Evolutionary conservation across 2,329 filamentous ascomycete species (phyloP), one percentile per base, ranked within the genome.

Genomic region (Coniochaeta sp.): DNA sequence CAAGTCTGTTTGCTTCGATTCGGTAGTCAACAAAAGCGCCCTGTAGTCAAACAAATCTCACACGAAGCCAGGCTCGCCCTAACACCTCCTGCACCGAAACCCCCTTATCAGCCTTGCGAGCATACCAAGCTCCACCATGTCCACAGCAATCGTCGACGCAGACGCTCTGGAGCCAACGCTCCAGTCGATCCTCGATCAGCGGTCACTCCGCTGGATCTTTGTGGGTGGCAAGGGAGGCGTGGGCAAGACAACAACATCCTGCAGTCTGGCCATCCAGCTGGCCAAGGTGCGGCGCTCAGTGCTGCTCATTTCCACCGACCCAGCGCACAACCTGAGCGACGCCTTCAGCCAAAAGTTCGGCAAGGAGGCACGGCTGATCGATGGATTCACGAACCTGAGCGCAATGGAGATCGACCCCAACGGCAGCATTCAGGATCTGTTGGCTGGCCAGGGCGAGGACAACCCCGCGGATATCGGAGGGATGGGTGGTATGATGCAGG

Each of bases 341-440:
- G 95, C 95, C 63, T 99, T 99, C 77, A 91, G 91, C 67, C 93
- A 99, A 77, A 99, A 99, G 79, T 99, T 99, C 71, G 95, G 95
- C 80, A 99, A 99, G 81, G 95, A 99, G 76, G 95, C 95, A 59
- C 87, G 92, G 64, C 86, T 96, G 43, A 83, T 99, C 65, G 88
- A 96, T 68, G 95, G 95, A 67, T 97, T 96, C 71, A 86, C 88
- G 36, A 97, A 97, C 75, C 81, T 99, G 67, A 96, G 91, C 72
- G 95, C 95, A 64, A 99, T 99, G 95, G 95, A 99, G 77, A 98
- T 99, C 69, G 95, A 99, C 71, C 95, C 95, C 59, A 98, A 96
- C 72, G 95, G 93, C 56, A 96, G 91, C 71, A 96, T 99, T 75
- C 95, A 97, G 77, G 95, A 99, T 73, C 79, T 99, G 60, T 79